These are phyloP conservation scores for Adiantum capillusveneris DNA, from an alignment of 75 land plant species.

Conservation along the genomic window DNA sequence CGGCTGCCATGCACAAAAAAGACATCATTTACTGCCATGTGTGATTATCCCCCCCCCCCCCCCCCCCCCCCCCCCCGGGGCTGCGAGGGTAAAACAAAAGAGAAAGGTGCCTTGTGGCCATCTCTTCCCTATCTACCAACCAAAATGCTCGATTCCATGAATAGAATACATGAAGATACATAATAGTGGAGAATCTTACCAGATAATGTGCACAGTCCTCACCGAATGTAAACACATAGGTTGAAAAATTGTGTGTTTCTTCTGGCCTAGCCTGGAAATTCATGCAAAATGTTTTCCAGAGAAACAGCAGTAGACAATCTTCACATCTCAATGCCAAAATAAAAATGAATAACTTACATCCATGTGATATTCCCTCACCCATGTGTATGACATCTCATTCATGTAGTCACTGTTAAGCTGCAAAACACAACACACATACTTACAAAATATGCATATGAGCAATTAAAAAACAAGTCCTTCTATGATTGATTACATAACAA, in stretches of 20 bases:
- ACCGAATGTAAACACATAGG: constrained; percentile 69
- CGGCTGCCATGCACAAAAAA: constrained; percentile 53
- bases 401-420: constrained; percentile 65
- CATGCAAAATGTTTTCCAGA: neutral
- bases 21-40: no score
- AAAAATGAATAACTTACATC: constrained; percentile 52
- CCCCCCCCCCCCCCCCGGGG: no score
- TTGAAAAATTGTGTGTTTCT: constrained; percentile 57
- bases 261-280: constrained; percentile 57
- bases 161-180: neutral
- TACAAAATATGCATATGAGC: no score
- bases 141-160: no score
- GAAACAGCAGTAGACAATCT: neutral
- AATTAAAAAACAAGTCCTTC: no score
- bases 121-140: no score
- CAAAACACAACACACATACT: no score
- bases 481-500: no score
- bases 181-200: constrained; percentile 35
- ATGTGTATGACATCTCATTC: constrained; percentile 67
- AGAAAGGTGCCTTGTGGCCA: no score
- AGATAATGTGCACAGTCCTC: constrained; percentile 60
- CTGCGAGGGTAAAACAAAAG: no score
- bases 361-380: constrained; percentile 96
- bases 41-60: no score
- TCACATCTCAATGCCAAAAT: neutral